phyloP scores from a whole-genome alignment of 208 protist species.

The Polymyxa betae region DNA sequence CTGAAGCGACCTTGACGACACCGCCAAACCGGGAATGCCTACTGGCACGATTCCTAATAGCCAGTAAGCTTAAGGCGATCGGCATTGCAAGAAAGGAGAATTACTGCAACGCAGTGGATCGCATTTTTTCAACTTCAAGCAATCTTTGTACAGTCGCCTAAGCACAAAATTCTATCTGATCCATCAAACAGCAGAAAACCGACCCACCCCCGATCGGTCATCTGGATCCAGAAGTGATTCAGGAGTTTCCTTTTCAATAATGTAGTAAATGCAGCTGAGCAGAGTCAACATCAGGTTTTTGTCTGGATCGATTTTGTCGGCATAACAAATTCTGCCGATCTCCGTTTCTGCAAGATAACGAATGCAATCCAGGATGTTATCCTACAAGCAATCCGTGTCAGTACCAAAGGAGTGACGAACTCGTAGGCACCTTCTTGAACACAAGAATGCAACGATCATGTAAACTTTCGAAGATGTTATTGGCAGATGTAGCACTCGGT shows the following conservation, averaged over 20 bases:
- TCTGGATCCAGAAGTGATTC: background rate
- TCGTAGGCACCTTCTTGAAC: background rate
- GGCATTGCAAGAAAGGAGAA: background rate
- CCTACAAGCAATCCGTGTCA: background rate
- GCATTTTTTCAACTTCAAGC: background rate
- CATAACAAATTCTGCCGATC: background rate
- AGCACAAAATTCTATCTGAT: no score
- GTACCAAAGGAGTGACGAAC: background rate
- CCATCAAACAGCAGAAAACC: background rate
- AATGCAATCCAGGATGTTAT: background rate
- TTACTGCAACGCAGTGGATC: background rate
- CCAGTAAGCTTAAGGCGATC: background rate
- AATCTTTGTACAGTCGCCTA: no score
- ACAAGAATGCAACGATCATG: background rate
- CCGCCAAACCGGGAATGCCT: background rate
- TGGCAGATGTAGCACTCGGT: background rate
- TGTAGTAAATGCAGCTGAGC: background rate
- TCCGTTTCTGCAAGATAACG: background rate
- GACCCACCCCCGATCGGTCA: background rate
- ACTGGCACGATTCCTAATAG: background rate
- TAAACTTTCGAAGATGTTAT: background rate
- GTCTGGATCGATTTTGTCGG: background rate
- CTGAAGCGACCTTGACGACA: background rate
- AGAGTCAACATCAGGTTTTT: background rate
- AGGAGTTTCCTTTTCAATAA: background rate